phyloP scores from a whole-genome alignment of 371 early-diverging fungal genomes.

The Apophysomyces elegans region DNA sequence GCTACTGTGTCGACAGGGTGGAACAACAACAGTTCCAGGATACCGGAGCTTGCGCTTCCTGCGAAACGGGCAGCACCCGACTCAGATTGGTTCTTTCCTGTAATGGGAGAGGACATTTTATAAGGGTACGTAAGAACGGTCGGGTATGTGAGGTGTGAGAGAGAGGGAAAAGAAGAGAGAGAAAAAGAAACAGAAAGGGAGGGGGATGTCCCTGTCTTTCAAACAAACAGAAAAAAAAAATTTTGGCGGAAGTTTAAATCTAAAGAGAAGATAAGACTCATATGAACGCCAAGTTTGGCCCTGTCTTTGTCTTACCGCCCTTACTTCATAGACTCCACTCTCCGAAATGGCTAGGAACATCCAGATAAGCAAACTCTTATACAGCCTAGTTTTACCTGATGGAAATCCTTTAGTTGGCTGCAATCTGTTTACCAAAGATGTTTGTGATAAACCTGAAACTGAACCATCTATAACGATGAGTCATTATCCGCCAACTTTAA shows the following conservation, averaged over 20 bases:
- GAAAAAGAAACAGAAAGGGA: constrained; percentile 13
- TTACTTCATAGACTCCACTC: background rate
- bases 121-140: background rate
- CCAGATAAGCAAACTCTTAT: no score
- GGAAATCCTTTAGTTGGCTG: no score
- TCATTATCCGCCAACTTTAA: no score
- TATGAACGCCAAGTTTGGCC: background rate
- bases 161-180: constrained; percentile 15
- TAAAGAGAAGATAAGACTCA: background rate
- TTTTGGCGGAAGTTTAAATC: constrained; percentile 4
- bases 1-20: constrained; percentile 99
- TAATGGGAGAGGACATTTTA: constrained; percentile 63
- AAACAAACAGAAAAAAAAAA: constrained; percentile 20
- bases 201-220: constrained; percentile 6
- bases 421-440: no score
- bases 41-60: constrained; percentile 92
- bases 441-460: no score
- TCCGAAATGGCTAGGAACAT: no score
- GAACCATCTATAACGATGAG: no score
- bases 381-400: no score
- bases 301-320: background rate
- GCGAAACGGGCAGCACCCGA: constrained; percentile 85
- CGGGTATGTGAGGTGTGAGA: constrained; percentile 1
- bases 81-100: constrained; percentile 71
- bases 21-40: constrained; percentile 93